Base-by-base conservation (phyloP, 768 basidiomycete species). In the Psilocybe cyanescens region DNA sequence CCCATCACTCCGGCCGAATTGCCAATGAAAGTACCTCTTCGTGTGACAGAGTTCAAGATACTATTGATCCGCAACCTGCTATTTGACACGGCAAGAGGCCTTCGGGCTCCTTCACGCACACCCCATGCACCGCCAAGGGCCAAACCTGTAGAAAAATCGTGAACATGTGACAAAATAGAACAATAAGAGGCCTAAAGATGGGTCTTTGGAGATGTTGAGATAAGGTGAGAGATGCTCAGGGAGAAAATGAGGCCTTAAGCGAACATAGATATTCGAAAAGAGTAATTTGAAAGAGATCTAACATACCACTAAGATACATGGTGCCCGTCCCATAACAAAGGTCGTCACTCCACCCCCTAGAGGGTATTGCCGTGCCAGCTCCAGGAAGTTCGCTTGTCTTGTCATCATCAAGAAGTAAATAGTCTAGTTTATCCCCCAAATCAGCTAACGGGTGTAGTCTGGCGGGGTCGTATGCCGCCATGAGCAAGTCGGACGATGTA, bases 281-380 rank as follows among this genome's bases (percentile, higher is more conserved):
- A 80, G 81, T 80, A 82, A 84, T 79, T 80, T 84, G 82, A 86
- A 84, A 82, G 84, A 84, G 83, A 81, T 82, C 75, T 59, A 64
- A 89, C 94, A 73, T 73, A 98, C 97, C 97, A 76, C 92, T 85
- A 59, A 99, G 88, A 87, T 99, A 99, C 81, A 95, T 97, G 67
- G 96, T 96, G 65, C 97, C 97, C 70, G 96, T 98, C 72, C 97
- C 97, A 79, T 99, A 98, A 86, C 95, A 98, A 62, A 99, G 79
- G 81, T 99, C 97, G 81, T 99, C 97, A 79, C 94, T 93, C 96
- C 95, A 99, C 65, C 97, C 95, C 81, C 97, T 83, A 74, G 90
- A 92, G 68, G 96, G 95, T 66, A 99, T 86, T 60, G 96, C 95
- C 62, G 92, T 95, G 68, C 83, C 85, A 68, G 92, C 87, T 54